A percentile compares a stretch with the other conserved stretches of the same genome.
These are phyloP conservation scores for Aspergillus sp. DNA, from an alignment of 2,329 filamentous ascomycete species.

Conservation along the genomic window DNA sequence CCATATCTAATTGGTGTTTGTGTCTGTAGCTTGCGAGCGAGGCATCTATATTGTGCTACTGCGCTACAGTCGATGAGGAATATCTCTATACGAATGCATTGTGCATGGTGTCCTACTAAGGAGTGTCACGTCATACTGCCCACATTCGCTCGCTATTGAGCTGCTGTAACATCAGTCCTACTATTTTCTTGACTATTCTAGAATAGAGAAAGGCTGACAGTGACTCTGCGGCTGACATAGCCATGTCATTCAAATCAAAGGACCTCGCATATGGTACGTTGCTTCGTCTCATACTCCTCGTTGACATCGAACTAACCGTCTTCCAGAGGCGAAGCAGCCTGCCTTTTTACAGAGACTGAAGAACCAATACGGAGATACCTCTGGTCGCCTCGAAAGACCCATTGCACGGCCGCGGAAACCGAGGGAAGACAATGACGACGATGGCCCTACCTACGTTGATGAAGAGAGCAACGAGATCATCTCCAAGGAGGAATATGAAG, in stretches of 20 bases:
- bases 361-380: constrained; percentile 38
- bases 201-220: constrained; percentile 10
- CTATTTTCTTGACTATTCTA: background rate
- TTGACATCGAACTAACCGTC: background rate
- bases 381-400: constrained; percentile 41
- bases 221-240: constrained; percentile 12
- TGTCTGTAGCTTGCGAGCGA: background rate
- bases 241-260: constrained; percentile 47
- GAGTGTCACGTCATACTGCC: background rate
- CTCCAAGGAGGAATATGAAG: constrained; percentile 47
- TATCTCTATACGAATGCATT: background rate
- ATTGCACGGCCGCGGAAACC: constrained; percentile 38
- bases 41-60: background rate
- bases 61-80: background rate
- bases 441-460: constrained; percentile 47
- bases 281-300: background rate
- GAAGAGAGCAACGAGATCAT: constrained; percentile 48
- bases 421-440: constrained; percentile 40
- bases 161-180: background rate
- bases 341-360: constrained; percentile 46
- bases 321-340: constrained; percentile 44
- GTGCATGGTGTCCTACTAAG: background rate
- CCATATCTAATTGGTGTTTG: background rate
- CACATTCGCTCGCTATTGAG: background rate
- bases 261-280: constrained; percentile 46